A percentile compares a stretch with the other conserved stretches of the same genome.
Conservation (phyloP, 176 grass and related monocot genomes). For the Leersia perrieri region DNA sequence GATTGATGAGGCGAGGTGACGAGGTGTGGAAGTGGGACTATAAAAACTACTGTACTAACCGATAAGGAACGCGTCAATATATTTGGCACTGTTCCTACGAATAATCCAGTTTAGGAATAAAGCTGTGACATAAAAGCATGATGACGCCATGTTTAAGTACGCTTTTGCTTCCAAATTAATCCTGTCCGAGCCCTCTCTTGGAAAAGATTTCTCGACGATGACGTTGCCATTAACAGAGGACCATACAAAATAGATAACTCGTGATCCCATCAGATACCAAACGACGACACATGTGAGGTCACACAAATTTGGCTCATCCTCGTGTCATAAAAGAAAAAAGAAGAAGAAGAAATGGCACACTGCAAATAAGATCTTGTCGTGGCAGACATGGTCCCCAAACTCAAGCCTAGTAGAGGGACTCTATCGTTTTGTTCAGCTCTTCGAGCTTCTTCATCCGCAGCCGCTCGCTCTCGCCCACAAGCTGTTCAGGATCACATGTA, state of each 20-base stretch:
- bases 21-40: not conserved
- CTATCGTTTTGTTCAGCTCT: slow-evolving; percentile 44
- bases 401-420: slow-evolving; percentile 26
- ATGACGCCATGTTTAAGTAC: not conserved
- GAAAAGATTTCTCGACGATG: not conserved
- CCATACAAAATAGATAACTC: not conserved
- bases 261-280: not conserved
- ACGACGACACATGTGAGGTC: not conserved
- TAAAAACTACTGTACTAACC: not conserved
- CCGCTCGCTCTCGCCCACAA: slow-evolving; percentile 39
- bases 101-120: not conserved
- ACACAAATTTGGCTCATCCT: not conserved
- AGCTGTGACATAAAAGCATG: not conserved
- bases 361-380: not conserved
- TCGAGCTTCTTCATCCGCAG: slow-evolving; percentile 48
- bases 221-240: not conserved
- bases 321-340: not conserved
- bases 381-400: not conserved
- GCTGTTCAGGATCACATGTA: not conserved
- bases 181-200: not conserved
- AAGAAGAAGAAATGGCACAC: not conserved
- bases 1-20: not conserved
- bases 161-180: not conserved
- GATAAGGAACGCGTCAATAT: not conserved
- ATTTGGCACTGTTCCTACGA: not conserved